phyloP scores from a whole-genome alignment of 2,329 filamentous ascomycete genomes.

The Coniochaeta sp. region DNA sequence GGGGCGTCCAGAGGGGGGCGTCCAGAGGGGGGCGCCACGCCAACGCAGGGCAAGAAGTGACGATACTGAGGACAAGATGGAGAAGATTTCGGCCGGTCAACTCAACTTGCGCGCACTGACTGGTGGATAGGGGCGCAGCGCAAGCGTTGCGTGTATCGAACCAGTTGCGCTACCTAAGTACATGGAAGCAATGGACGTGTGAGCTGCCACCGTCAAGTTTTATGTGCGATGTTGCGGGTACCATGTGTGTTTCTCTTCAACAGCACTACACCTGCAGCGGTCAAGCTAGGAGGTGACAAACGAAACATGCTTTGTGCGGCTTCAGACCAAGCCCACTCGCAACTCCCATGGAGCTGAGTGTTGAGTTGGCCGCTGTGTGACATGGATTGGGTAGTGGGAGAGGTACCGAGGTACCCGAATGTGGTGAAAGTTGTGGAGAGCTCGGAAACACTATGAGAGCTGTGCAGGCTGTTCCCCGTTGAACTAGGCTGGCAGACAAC shows the following conservation, averaged over 20 bases:
- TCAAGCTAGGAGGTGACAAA: neutral
- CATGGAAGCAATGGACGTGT: conserved; percentile 6
- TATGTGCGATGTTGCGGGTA: conserved; percentile 13
- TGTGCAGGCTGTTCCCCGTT: neutral
- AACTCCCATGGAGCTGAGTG: neutral
- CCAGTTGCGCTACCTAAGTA: conserved; percentile 2
- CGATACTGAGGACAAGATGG: neutral
- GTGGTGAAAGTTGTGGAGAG: neutral
- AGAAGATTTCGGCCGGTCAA: neutral
- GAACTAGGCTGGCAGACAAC: neutral
- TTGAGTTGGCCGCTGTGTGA: neutral
- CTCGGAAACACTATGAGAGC: neutral
- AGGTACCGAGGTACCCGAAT: too few species aligned
- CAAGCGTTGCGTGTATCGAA: conserved; percentile 1
- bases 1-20: neutral
- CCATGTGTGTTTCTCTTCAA: conserved; percentile 1
- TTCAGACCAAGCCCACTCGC: neutral
- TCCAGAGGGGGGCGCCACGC: neutral
- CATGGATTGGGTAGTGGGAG: neutral
- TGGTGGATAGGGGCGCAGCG: neutral
- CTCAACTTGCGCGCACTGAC: neutral
- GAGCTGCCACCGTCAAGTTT: conserved; percentile 6
- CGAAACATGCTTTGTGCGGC: neutral
- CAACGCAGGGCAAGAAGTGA: conserved; percentile 1
- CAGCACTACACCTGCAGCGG: neutral